Evolutionary conservation across 352 stramenopile species (phyloP).

Genomic region (Thalassiosira gravida): DNA sequence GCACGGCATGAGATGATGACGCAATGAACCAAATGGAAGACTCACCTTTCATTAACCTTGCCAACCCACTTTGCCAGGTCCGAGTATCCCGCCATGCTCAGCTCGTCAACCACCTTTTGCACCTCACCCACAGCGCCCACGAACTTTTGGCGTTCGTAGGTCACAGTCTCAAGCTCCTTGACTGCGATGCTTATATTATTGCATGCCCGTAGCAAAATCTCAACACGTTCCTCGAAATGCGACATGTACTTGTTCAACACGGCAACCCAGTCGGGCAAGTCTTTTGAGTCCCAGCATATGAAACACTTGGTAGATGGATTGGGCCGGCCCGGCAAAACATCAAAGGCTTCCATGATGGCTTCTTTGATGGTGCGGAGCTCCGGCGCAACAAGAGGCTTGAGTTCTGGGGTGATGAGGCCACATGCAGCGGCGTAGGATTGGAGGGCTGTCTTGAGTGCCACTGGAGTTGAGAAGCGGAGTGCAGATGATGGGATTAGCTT

Average conservation of each 20-base stretch:
- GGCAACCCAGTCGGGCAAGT: slow-evolving; percentile 81
- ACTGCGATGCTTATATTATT: slow-evolving; percentile 91
- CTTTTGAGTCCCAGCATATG: slow-evolving; percentile 80
- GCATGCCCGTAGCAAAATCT: slow-evolving; percentile 93
- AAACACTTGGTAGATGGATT: slow-evolving; percentile 65
- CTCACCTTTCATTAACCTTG: slow-evolving; percentile 89
- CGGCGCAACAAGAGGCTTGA: slow-evolving; percentile 78
- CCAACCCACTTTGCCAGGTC: slow-evolving; percentile 92
- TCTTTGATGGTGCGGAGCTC: slow-evolving; percentile 81
- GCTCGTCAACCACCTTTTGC: slow-evolving; percentile 92
- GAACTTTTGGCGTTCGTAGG: slow-evolving; percentile 77
- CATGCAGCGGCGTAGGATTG: slow-evolving; percentile 90
- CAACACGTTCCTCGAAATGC: slow-evolving; percentile 96
- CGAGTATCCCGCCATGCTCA: slow-evolving; percentile 93
- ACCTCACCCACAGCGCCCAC: slow-evolving; percentile 87
- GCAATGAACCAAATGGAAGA: too few relatives aligned
- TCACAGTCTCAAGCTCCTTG: slow-evolving; percentile 77
- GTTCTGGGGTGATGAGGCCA: slow-evolving; percentile 66
- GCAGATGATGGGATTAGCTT: not conserved
- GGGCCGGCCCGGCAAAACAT: slow-evolving; percentile 68
- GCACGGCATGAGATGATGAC: too few relatives aligned
- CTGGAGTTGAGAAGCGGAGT: slow-evolving; percentile 41
- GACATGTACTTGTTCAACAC: slow-evolving; percentile 90
- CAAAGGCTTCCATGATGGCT: slow-evolving; percentile 84
- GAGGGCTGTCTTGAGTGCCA: slow-evolving; percentile 95